Conservation (phyloP, 768 basidiomycete genomes). For the Suillus luteus region DNA sequence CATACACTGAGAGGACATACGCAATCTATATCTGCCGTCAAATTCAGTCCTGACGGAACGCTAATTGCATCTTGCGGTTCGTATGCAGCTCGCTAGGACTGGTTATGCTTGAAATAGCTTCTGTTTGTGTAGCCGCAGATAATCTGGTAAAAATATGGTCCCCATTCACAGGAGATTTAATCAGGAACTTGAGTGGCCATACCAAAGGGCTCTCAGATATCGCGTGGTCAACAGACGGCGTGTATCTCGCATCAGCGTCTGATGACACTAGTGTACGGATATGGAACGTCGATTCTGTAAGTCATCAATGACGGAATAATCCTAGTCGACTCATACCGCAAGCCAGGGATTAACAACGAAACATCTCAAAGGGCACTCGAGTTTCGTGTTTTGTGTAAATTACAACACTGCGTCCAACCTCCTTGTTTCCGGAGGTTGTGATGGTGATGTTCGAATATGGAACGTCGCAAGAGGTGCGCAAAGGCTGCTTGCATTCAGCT, state of each 20-base stretch:
- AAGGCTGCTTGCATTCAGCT: slow-evolving; percentile 5
- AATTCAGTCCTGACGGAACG: slow-evolving; percentile 89
- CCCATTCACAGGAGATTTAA: slow-evolving; percentile 74
- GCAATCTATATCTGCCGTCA: slow-evolving; percentile 82
- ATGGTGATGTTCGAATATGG: slow-evolving; percentile 93
- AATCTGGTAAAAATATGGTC: slow-evolving; percentile 82
- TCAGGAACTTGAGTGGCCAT: slow-evolving; percentile 75
- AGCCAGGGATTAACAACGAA: slow-evolving; percentile 69
- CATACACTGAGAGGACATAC: slow-evolving; percentile 78
- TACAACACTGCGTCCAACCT: slow-evolving; percentile 88
- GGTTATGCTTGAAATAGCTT: neutral
- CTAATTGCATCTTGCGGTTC: slow-evolving; percentile 85
- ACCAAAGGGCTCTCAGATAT: slow-evolving; percentile 86
- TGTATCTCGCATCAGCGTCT: slow-evolving; percentile 85
- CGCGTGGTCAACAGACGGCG: slow-evolving; percentile 84
- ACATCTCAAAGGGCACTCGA: slow-evolving; percentile 78
- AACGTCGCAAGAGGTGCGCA: slow-evolving; percentile 73
- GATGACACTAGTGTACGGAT: slow-evolving; percentile 90
- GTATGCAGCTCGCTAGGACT: slow-evolving; percentile 29
- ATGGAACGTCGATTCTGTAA: slow-evolving; percentile 83
- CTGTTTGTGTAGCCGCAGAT: slow-evolving; percentile 64
- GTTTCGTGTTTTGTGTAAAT: slow-evolving; percentile 89
- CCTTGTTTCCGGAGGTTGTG: slow-evolving; percentile 90
- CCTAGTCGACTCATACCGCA: neutral
- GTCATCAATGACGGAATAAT: slow-evolving; percentile 29